Base-by-base conservation (phyloP, 148 eudicot genomes). In the Simmondsia chinensis region DNA sequence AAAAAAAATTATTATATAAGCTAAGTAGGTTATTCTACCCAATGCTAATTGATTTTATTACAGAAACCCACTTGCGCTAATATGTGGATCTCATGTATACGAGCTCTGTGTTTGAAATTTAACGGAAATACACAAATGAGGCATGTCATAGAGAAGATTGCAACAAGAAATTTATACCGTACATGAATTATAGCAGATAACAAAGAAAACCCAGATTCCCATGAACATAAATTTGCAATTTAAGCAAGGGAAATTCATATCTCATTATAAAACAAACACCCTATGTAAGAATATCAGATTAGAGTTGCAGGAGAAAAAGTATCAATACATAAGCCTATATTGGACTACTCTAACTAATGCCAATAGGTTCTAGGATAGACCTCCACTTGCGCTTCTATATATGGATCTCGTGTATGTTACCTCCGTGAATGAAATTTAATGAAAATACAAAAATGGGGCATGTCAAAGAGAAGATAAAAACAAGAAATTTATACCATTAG, bases 401-500 rank as follows among this genome's bases (percentile, higher is more conserved):
- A n/a, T n/a, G n/a, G n/a, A n/a, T n/a, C n/a, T n/a, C n/a, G n/a
- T n/a, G n/a, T n/a, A 55, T 55, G 56, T 12, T 35, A 40, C 31
- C 5, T 28, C 5, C 9, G 9, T 28, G 31, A 5, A 28, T 5
- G 31, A 28, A 5, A 28, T 28, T 28, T 5, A 5, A 28, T 5
- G 31, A 5, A 37, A 47, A 24, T 13, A 3, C 11, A 43, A 13
- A 15, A 13, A 9, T 3, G 15, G 19, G 1, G 28, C n/a, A n/a
- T 9, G 51, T 19, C 32, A 57, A 32, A 40, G 15, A 28, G 22
- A 3, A 37, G 15, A 15, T 52, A 48, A 10, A 55, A 60, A n/a
- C 48, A 14, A 46, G 25, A 9, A 46, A 33, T 25, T 20, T 23
- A 62, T 81, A 86, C 95, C 83, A 60, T 64, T 56, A 65, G 73